These are phyloP conservation scores for Pichia scutulata DNA, from an alignment of 805 yeast genomes.

Conservation along the genomic window DNA sequence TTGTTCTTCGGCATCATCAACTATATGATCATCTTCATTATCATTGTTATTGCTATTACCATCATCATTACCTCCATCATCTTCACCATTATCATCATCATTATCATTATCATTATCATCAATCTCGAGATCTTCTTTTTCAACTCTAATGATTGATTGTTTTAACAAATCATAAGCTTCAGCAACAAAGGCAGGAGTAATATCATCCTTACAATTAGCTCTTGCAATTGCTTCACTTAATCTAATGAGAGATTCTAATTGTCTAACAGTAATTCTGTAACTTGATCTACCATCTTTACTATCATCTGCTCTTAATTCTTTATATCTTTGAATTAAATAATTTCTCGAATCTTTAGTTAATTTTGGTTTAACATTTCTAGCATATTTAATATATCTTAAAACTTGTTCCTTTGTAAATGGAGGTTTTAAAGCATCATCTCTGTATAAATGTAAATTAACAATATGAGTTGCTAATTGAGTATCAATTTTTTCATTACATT, in stretches of 20 bases:
- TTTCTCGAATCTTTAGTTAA: slow-evolving; percentile 78
- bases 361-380: slow-evolving; percentile 85
- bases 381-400: slow-evolving; percentile 81
- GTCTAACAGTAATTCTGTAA: slow-evolving; percentile 94
- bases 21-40: neutral
- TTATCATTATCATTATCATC: slow-evolving; percentile 49
- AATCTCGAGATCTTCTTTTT: slow-evolving; percentile 83
- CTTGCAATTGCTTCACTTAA: slow-evolving; percentile 94
- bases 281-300: slow-evolving; percentile 86
- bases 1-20: neutral
- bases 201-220: slow-evolving; percentile 88
- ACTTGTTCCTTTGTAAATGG: slow-evolving; percentile 87
- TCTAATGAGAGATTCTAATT: slow-evolving; percentile 88
- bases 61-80: slow-evolving; percentile 30
- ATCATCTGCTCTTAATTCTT: slow-evolving; percentile 81
- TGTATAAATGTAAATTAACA: slow-evolving; percentile 83
- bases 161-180: slow-evolving; percentile 88
- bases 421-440: slow-evolving; percentile 84
- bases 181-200: slow-evolving; percentile 76
- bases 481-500: slow-evolving; percentile 85
- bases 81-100: slow-evolving; percentile 19
- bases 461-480: slow-evolving; percentile 88
- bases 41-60: slow-evolving; percentile 11
- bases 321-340: slow-evolving; percentile 67
- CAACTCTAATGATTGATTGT: slow-evolving; percentile 89